Conservation (phyloP, 768 basidiomycete species). For the Suillus cothurnatus region DNA sequence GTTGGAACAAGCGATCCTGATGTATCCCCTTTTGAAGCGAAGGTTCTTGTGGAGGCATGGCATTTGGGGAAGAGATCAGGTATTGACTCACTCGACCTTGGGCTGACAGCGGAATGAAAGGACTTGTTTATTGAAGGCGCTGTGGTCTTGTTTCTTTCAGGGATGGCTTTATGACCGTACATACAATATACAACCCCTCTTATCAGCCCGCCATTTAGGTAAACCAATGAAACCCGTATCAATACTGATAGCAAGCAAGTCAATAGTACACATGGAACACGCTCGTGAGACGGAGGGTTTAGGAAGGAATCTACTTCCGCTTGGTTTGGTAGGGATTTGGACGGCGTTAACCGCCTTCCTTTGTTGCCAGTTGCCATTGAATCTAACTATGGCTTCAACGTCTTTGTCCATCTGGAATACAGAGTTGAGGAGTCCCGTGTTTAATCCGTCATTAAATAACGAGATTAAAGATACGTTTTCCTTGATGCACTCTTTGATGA, state of each 20-base stretch:
- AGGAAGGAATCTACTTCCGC: too few species aligned
- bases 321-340: too few species aligned
- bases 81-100: slow-evolving; percentile 33
- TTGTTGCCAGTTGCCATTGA: too few species aligned
- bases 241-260: not conserved
- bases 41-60: slow-evolving; percentile 60
- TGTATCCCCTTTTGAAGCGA: slow-evolving; percentile 71
- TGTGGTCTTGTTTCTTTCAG: not conserved
- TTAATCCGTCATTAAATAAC: too few species aligned
- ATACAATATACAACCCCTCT: not conserved
- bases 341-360: too few species aligned
- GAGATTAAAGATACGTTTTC: too few species aligned
- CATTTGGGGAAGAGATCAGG: slow-evolving; percentile 35
- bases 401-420: too few species aligned
- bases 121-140: slow-evolving; percentile 13
- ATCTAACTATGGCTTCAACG: too few species aligned
- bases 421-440: too few species aligned
- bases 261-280: too few species aligned
- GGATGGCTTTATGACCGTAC: not conserved
- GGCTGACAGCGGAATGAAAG: slow-evolving; percentile 29
- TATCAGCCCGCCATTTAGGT: not conserved
- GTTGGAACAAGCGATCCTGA: slow-evolving; percentile 66
- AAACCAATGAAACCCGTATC: not conserved
- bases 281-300: too few species aligned
- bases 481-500: too few species aligned